Evolutionary conservation across 768 basidiomycete species (phyloP), one percentile per base, ranked within the genome.

Genomic region (Tricholoma saponaceum): DNA sequence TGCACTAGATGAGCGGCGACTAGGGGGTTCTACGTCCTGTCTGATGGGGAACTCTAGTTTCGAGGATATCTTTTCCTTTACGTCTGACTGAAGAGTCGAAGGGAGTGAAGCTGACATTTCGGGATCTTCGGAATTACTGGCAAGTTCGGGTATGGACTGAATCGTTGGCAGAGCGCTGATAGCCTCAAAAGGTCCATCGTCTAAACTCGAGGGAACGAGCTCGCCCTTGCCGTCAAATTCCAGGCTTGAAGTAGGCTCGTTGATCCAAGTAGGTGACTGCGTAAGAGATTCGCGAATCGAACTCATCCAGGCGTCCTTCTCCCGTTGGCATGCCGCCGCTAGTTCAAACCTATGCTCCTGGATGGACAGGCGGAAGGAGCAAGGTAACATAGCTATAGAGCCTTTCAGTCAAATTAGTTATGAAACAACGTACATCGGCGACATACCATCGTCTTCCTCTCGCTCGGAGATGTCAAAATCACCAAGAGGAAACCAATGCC

Each of bases 221-320:
- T 77, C 76, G 51, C 75, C 72, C 63, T 76, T 75, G 46, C 71
- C 71, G 59, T 82, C 76, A 32, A 74, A 69, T 50, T 77, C 79
- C 51, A 89, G 74, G 67, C 85, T 92, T 9, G 87, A 79, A 6
- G 79, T 77, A 13, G 88, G 86, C 61, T 87, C 87, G 37, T 81
- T 78, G 33, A 64, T 72, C 83, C 87, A 89, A 4, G 70, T 59
- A 3, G 79, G 66, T 26, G 73, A 64, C 51, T 80, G 74, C 6
- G 70, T 69, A 44, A 78, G 65, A 13, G 87, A 79, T 44, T 82
- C 77, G 55, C 74, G 77, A 51, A 97, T 83, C 5, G 85, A 83
- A 30, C 76, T 73, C 55, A 95, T 73, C 96, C 96, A 98, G n/a
- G 89, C 76, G 25, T 84, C 82, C 74, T 93, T 95, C 72, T 98